Evolutionary conservation across 371 early-diverging fungal species (phyloP), one percentile per base, ranked within the genome.

Genomic region (Batkoa obscura): DNA sequence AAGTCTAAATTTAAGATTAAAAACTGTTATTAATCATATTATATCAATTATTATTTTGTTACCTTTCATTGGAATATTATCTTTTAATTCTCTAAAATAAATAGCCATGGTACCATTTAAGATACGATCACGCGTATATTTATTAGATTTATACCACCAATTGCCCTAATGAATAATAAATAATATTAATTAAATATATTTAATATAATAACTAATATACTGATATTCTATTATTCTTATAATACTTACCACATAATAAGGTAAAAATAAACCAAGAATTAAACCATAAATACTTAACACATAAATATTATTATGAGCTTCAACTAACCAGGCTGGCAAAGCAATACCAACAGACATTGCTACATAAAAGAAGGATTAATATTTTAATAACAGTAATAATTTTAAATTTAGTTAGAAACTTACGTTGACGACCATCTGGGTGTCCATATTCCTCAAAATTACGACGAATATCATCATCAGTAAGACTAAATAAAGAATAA

Each of bases 371-470:
- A 52, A 17, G 17, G 34, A 35, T 31, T 13, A 17, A 41, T 55
- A 23, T 10, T 3, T 4, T 2, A 10, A 17, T 3, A 47, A 30
- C 3, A 34, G 33, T 15, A 51, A 1, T n/a, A 23, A 23, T 23
- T 23, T 23, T 23, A 23, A 23, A 23, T 23, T 23, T 23, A 23
- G 23, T 23, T 23, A 23, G 23, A 23, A 10, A 45, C 6, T 35
- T 51, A 60, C 60, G 80, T 67, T 84, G 82, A 61, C 81, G 87
- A 32, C 97, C 97, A 66, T 96, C 97, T 13, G 97, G 95, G 65
- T 95, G 88, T 48, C 96, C 96, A 59, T 76, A 91, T 67, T 94
- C 86, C 59, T 91, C 93, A 69, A 80, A 96, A 67, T 87, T 89
- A 62, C 79, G 80, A 56, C 88, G 77, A 1, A 84, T 82, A 58